Evolutionary conservation across 2,329 filamentous ascomycete genomes (phyloP).

Genomic region (Fusarium camptoceras): DNA sequence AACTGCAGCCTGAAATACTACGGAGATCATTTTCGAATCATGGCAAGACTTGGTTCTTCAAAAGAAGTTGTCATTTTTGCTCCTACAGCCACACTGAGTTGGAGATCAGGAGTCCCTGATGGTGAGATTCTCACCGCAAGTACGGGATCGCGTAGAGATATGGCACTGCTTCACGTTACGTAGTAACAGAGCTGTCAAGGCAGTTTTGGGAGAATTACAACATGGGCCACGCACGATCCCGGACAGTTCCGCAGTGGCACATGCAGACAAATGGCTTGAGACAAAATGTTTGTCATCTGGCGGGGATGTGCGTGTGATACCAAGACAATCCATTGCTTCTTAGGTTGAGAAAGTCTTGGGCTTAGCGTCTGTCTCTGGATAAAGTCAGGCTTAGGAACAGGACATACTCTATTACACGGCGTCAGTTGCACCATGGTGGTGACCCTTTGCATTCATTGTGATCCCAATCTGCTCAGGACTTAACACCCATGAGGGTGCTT

Average conservation of each 20-base stretch:
- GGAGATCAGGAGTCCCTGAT: neutral
- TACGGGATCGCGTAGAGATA: neutral
- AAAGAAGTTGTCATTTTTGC: neutral
- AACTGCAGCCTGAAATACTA: neutral
- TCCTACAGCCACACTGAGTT: neutral
- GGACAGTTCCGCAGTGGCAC: slow-evolving; percentile 34
- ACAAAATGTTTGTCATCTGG: slow-evolving; percentile 42
- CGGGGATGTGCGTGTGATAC: slow-evolving; percentile 33
- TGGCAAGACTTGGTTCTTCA: neutral
- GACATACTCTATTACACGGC: neutral
- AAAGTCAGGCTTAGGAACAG: neutral
- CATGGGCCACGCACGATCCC: slow-evolving; percentile 30
- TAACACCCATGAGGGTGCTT: neutral
- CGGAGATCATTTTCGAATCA: neutral
- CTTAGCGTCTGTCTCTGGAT: neutral
- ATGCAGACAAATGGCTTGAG: slow-evolving; percentile 30
- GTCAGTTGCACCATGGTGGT: neutral
- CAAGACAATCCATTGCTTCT: slow-evolving; percentile 3
- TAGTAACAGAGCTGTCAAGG: slow-evolving; percentile 32
- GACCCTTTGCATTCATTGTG: neutral
- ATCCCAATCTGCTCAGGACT: neutral
- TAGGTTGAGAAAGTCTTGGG: slow-evolving; percentile 3
- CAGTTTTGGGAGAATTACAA: slow-evolving; percentile 33
- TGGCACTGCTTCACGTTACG: slow-evolving; percentile 14
- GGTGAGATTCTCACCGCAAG: neutral